Evolutionary conservation across 1,284 basidiomycete genomes (phyloP).

Genomic region (Prillingera fragicola): DNA sequence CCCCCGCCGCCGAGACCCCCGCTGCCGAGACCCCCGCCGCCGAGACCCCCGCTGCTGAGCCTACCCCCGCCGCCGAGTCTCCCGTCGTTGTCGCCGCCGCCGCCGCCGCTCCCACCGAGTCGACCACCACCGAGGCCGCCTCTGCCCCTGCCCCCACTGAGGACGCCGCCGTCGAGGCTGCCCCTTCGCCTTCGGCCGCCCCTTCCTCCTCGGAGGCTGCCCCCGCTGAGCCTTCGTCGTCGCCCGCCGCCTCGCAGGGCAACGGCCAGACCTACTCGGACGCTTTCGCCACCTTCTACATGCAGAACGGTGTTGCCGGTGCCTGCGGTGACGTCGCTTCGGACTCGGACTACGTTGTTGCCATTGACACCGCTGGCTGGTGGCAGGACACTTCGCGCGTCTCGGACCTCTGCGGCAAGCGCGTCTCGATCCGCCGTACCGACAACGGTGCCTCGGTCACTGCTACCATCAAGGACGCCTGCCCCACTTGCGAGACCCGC

Average conservation of each 20-base stretch:
- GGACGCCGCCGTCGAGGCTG: background rate
- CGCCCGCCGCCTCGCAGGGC: slow-evolving; percentile 3
- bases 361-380: slow-evolving; percentile 45
- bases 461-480: slow-evolving; percentile 69
- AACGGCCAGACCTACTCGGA: slow-evolving; percentile 8
- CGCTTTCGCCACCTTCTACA: slow-evolving; percentile 61
- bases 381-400: slow-evolving; percentile 20
- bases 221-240: background rate
- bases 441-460: slow-evolving; percentile 56
- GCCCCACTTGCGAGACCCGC: slow-evolving; percentile 64
- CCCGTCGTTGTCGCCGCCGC: background rate
- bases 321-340: slow-evolving; percentile 59
- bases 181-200: background rate
- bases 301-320: slow-evolving; percentile 60
- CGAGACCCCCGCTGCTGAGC: background rate
- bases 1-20: slow-evolving; percentile 11
- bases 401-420: slow-evolving; percentile 30
- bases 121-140: slow-evolving; percentile 3
- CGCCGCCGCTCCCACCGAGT: slow-evolving; percentile 1
- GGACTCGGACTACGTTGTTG: slow-evolving; percentile 65
- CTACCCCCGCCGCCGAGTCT: too few species aligned
- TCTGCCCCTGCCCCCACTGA: background rate
- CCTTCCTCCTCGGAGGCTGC: background rate
- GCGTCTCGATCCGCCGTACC: slow-evolving; percentile 31
- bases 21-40: slow-evolving; percentile 2